Evolutionary conservation across 768 basidiomycete genomes (phyloP).

Genomic region (Lanmaoa pseudosensibilis): DNA sequence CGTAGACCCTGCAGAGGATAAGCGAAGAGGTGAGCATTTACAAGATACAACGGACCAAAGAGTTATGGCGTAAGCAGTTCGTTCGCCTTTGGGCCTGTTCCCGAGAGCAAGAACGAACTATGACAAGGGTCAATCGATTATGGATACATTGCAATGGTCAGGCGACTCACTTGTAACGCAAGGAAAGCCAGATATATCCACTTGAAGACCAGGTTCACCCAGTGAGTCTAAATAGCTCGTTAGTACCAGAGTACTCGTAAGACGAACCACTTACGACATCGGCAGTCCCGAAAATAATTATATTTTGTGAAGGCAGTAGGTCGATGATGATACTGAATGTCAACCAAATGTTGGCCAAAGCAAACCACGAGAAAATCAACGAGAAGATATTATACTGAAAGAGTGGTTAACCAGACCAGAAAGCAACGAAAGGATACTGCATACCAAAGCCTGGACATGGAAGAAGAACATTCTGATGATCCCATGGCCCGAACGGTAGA

Average conservation of each 20-base stretch:
- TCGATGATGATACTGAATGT: slow-evolving; percentile 97
- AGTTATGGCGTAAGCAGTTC: slow-evolving; percentile 64
- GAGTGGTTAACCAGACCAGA: not conserved
- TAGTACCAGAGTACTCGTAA: not conserved
- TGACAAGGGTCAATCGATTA: not conserved
- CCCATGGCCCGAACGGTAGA: slow-evolving; percentile 86
- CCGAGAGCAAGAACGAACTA: slow-evolving; percentile 73
- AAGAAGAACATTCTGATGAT: slow-evolving; percentile 95
- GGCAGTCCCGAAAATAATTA: slow-evolving; percentile 70
- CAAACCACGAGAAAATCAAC: slow-evolving; percentile 91
- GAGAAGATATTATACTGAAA: slow-evolving; percentile 80
- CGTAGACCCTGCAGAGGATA: slow-evolving; percentile 66
- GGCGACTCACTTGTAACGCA: slow-evolving; percentile 59
- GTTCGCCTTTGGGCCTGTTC: slow-evolving; percentile 88
- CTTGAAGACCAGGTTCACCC: slow-evolving; percentile 79
- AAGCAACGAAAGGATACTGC: slow-evolving; percentile 29
- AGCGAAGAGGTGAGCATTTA: slow-evolving; percentile 2
- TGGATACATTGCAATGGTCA: not conserved
- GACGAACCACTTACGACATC: slow-evolving; percentile 53
- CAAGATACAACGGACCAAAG: slow-evolving; percentile 52
- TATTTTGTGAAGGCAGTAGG: slow-evolving; percentile 57
- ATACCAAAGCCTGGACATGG: slow-evolving; percentile 86
- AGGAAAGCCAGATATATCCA: slow-evolving; percentile 89
- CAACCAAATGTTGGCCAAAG: slow-evolving; percentile 88
- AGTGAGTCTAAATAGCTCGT: slow-evolving; percentile 58